phyloP scores from a whole-genome alignment of 768 basidiomycete genomes.

The Leucosporidium scottii region DNA sequence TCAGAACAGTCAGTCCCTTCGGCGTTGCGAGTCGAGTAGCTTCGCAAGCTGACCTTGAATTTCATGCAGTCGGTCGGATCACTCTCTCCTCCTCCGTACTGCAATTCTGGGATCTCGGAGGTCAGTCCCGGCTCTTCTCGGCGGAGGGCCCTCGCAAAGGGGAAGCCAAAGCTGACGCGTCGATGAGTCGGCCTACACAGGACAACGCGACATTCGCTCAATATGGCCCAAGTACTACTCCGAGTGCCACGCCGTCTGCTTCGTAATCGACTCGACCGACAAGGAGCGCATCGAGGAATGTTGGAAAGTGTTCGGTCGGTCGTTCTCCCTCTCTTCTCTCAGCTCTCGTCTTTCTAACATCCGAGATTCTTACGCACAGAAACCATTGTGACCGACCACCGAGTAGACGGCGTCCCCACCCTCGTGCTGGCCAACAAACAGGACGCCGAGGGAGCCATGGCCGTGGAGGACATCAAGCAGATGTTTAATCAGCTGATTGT shows the following conservation, averaged over 20 bases:
- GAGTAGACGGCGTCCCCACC: slow-evolving; percentile 81
- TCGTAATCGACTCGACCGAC: slow-evolving; percentile 89
- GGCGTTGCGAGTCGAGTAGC: neutral
- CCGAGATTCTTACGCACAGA: no score
- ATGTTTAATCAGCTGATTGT: slow-evolving; percentile 44
- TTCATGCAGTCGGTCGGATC: slow-evolving; percentile 72
- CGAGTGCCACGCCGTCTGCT: slow-evolving; percentile 94
- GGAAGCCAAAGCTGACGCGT: no score
- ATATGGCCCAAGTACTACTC: slow-evolving; percentile 95
- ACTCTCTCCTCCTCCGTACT: slow-evolving; percentile 85
- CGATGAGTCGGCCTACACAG: slow-evolving; percentile 39
- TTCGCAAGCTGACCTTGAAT: neutral
- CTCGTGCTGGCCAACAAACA: slow-evolving; percentile 95
- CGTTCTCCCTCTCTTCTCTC: slow-evolving; percentile 39
- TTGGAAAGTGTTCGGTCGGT: slow-evolving; percentile 89
- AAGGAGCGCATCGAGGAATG: slow-evolving; percentile 77
- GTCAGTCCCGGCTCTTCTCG: neutral
- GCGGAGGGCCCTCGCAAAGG: no score
- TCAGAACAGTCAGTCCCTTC: slow-evolving; percentile 70
- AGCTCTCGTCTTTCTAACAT: neutral
- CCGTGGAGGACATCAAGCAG: slow-evolving; percentile 82
- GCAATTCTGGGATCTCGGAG: slow-evolving; percentile 92
- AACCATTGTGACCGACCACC: slow-evolving; percentile 79
- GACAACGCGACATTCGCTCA: slow-evolving; percentile 82
- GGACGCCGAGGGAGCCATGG: slow-evolving; percentile 69